Evolutionary conservation across 495 filamentous ascomycete species (phyloP).

Genomic region (Cladorrhinum samala): DNA sequence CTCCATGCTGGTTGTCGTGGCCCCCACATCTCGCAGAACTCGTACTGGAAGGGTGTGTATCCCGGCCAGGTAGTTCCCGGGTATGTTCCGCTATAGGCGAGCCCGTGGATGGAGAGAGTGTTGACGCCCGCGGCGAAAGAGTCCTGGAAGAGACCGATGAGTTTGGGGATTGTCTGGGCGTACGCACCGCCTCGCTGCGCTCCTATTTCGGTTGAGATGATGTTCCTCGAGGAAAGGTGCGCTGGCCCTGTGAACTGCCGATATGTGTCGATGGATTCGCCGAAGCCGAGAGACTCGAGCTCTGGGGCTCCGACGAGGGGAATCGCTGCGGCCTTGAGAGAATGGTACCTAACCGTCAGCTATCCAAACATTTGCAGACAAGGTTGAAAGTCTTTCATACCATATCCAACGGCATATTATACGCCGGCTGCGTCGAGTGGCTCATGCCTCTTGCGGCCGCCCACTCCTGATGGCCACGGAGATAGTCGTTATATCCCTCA

Average conservation of each 20-base stretch:
- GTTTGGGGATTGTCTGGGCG: slow-evolving; percentile 19
- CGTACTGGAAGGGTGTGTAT: slow-evolving; percentile 40
- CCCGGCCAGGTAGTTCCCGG: slow-evolving; percentile 43
- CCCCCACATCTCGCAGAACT: slow-evolving; percentile 40
- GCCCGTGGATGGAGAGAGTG: slow-evolving; percentile 43
- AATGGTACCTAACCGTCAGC: too few relatives aligned
- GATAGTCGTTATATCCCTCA: slow-evolving; percentile 25
- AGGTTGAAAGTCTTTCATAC: too few relatives aligned
- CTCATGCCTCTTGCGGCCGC: slow-evolving; percentile 28
- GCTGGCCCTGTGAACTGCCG: slow-evolving; percentile 43
- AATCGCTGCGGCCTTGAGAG: too few relatives aligned
- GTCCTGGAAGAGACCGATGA: slow-evolving; percentile 27
- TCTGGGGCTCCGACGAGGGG: slow-evolving; percentile 42
- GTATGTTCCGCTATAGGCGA: slow-evolving; percentile 33
- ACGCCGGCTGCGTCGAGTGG: slow-evolving; percentile 42
- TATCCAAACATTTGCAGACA: too few relatives aligned
- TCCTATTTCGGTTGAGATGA: slow-evolving; percentile 40
- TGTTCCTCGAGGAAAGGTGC: slow-evolving; percentile 29
- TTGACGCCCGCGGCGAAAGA: slow-evolving; percentile 39
- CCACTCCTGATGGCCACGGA: slow-evolving; percentile 31
- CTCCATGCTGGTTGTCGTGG: slow-evolving; percentile 41
- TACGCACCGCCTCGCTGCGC: slow-evolving; percentile 27
- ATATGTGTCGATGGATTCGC: slow-evolving; percentile 37
- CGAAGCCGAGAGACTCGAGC: slow-evolving; percentile 40
- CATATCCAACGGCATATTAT: slow-evolving; percentile 46